A percentile compares a stretch with the other conserved stretches of the same genome.
phyloP scores from a whole-genome alignment of 2,329 filamentous ascomycete genomes.

The Sclerotinia trifoliorum region DNA sequence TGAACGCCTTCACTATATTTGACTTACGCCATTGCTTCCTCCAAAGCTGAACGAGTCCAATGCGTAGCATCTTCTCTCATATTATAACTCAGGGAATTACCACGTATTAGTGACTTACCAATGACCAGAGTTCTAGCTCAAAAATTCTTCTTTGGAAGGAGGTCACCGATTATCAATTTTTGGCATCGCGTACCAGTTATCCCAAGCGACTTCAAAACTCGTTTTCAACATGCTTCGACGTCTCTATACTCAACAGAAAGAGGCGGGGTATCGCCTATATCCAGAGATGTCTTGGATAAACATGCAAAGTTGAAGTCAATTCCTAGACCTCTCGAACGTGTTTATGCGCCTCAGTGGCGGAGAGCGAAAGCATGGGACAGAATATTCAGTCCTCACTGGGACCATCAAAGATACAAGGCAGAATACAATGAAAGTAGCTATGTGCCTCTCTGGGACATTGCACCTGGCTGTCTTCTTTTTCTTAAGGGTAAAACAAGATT shows the following conservation, averaged over 20 bases:
- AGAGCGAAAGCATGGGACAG: conserved; percentile 16
- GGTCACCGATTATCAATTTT: neutral
- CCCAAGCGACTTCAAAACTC: neutral
- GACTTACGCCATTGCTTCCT: neutral
- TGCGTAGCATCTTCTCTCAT: neutral
- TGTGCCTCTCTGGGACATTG: conserved; percentile 22
- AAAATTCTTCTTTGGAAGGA: neutral
- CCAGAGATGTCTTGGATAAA: no score
- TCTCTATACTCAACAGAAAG: neutral
- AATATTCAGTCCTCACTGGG: conserved; percentile 13
- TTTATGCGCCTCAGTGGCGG: neutral
- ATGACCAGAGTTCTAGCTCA: neutral
- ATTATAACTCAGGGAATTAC: neutral
- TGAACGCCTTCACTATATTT: neutral
- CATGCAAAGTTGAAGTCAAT: neutral
- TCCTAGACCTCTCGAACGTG: neutral
- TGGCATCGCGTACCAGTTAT: neutral
- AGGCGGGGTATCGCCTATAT: neutral
- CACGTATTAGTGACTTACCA: neutral
- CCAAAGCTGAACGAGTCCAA: neutral
- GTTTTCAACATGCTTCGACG: neutral
- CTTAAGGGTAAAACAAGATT: neutral
- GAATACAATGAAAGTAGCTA: accelerated
- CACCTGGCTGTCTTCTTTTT: conserved; percentile 12
- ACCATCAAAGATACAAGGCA: neutral